Base-by-base conservation (phyloP, 202 grass and related monocot genomes). In the Setaria viridis region DNA sequence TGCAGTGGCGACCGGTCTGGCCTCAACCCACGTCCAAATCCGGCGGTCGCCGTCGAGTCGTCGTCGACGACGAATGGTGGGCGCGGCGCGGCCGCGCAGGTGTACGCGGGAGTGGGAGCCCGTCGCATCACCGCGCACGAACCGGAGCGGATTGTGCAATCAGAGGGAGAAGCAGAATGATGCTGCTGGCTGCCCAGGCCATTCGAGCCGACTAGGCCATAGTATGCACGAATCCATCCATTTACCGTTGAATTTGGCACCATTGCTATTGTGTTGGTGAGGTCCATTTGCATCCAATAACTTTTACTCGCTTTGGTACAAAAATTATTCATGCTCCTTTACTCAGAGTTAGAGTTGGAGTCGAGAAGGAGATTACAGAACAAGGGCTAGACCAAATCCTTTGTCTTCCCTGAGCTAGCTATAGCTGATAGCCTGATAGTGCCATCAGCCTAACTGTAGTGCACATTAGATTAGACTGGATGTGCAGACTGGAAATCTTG, bases 111-210 rank as follows among this genome's bases (percentile, higher is more conserved):
- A 62, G 21, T 62, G 58, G n/a, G 73, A 56, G 49, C 25, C 11
- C 54, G 66, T 78, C 66, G 54, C 53, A 53, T 85, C 84, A 72
- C 56, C 54, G 10, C 17, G 65, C 84, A 79, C 66, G 39, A 57
- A 7, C 5, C 2, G 5, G 54, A 19, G 14, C 45, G 25, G 30
- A 32, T 54, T 29, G 12, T 53, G 58, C 71, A 51, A 42, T 41
- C 45, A 17, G 11, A 9, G 43, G 43, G 8, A 50, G 30, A 41
- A 41, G 20, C 81, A 43, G 34, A 76, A 67, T 29, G 46, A n/a
- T 59, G 51, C 4, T 19, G 53, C 16, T 20, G 16, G 16, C 54
- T 54, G 19, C 51, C 51, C 39, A 2, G 39, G 39, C 39, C 54
- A 57, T 57, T 19, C 12, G 53, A 56, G 17, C 54, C 17, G 54